These are phyloP conservation scores for Lodderomyces orthopsilosis DNA, from an alignment of 1,139 yeast genomes.

Conservation along the genomic window DNA sequence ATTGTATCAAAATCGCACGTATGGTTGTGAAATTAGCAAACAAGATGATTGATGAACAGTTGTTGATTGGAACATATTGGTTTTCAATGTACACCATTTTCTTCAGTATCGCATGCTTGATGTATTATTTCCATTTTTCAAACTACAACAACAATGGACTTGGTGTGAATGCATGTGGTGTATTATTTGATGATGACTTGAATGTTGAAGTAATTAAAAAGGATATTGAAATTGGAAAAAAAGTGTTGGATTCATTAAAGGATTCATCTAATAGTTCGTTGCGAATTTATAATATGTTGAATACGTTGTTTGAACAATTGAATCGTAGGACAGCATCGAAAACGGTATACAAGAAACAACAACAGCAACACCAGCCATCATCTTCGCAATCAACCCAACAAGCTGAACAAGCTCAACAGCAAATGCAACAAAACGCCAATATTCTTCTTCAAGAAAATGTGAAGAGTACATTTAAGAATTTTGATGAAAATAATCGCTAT, in stretches of 20 bases:
- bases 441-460: conserved; percentile 21
- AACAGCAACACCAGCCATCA: neutral
- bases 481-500: conserved; percentile 35
- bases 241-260: conserved; percentile 67
- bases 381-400: too few species aligned
- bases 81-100: conserved; percentile 90
- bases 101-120: conserved; percentile 83
- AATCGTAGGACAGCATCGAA: conserved; percentile 60
- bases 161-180: conserved; percentile 46
- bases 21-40: conserved; percentile 81
- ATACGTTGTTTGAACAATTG: conserved; percentile 77
- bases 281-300: conserved; percentile 75
- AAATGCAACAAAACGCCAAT: conserved; percentile 4
- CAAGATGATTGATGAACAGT: conserved; percentile 71
- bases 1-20: conserved; percentile 82
- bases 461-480: conserved; percentile 30
- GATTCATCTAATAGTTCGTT: conserved; percentile 76
- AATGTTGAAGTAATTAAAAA: conserved; percentile 65
- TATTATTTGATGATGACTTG: conserved; percentile 56
- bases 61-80: conserved; percentile 89
- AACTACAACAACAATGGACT: conserved; percentile 26
- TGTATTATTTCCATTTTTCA: conserved; percentile 79
- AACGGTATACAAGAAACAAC: conserved; percentile 17
- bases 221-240: conserved; percentile 81
- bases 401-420: neutral